Base-by-base conservation (phyloP, 345 rosid genomes). In the Eucalyptus regnans region DNA sequence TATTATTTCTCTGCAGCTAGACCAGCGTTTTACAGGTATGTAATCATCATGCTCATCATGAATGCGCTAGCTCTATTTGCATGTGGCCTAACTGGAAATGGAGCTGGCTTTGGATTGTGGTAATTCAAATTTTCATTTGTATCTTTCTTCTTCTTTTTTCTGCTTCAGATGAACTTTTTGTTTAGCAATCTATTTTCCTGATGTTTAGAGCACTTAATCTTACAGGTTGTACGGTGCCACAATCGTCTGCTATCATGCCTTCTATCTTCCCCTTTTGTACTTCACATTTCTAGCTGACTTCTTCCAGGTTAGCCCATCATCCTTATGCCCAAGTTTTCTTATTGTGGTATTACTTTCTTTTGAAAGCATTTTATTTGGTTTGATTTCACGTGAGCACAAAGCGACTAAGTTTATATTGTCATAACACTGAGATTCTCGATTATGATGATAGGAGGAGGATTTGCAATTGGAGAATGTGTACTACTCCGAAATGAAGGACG, bases 401-500 rank as follows among this genome's bases (percentile, higher is more conserved):
- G 86, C 7, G 16, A 16, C 18, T 79, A 41, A 56, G 56, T 31
- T 9, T 52, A 22, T 81, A 50, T 80, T 18, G 80, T 90, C 48
- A n/a, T 83, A 58, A 43, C 80, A 16, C 41, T 87, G 18, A 50
- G 22, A 52, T 79, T 83, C 71, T 86, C 89, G 83, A 51, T 88
- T 86, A 58, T 23, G 23, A 66, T 43, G 91, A 86, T 91, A 97
- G 98, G 99, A 96, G 91, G 99, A 95, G 83, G 98, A 96, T 89
- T 86, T 97, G 92, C 94, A 92, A 81, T 91, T 97, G 89, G 99
- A 96, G 92, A 95, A 93, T 89, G 96, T 93, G 33, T 95, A 95
- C 94, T 97, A 96, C 94, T 97, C 99, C 7, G 99, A 97, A 91
- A 96, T 96, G 99, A 96, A 96, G 91, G 99, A 97, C 92, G 99